Base-by-base conservation (phyloP, 305 asterid genomes). In the Caryopteris hybrid region DNA sequence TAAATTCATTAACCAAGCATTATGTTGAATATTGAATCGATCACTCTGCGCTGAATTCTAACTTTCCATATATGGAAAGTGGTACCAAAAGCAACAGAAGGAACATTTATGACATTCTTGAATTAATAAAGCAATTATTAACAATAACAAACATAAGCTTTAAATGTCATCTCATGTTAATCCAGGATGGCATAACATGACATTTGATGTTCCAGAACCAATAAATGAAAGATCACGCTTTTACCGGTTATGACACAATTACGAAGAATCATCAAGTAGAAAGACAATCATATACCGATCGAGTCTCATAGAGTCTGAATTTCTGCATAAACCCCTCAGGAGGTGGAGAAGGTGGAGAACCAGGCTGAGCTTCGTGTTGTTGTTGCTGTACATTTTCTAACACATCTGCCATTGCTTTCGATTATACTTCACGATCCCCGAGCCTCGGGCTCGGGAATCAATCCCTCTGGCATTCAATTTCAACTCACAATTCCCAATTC, bases 251-350 rank as follows among this genome's bases (percentile, higher is more conserved):
- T 6, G 36, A 34, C 57, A 61, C 29, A 5, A n/a, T n/a, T n/a
- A n/a, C n/a, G 23, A 76, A 66, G 16, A 73, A 70, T 45, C 66
- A 66, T 64, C 53, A 67, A 64, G 68, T 55, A 45, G 47, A 46
- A 50, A 55, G 53, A 43, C 27, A 66, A 62, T 36, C 18, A 14
- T 20, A 68, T 91, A 95, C 99, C 98, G 99, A 87, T 78, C 73
- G 86, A 71, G 99, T 95, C 83, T 89, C 91, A 33, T 89, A 95
- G 42, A 95, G 96, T 70, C 96, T 85, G 82, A 95, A 95, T 84
- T 95, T 91, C 87, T 92, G 94, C 92, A 95, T 85, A 80, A 82
- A 81, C 52, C 92, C 89, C 59, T 80, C 85, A 3, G 82, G 66
- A 23, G 78, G 74, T 6, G 72, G 70, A 60, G 66, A 71, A 71